These are phyloP conservation scores for Aphanomyces euteiches DNA, from an alignment of 352 stramenopile genomes.

Conservation along the genomic window DNA sequence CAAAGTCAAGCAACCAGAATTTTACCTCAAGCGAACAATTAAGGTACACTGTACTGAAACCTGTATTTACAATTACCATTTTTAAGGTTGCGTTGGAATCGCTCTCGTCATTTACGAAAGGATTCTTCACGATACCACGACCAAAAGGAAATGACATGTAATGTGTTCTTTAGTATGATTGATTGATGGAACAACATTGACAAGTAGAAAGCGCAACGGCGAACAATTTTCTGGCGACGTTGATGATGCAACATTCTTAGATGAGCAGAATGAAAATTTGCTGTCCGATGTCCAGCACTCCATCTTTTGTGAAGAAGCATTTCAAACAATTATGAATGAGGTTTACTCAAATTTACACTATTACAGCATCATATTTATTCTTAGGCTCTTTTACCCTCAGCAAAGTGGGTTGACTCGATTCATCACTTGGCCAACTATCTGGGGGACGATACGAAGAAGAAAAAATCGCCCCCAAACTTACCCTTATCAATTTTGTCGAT, in stretches of 20 bases:
- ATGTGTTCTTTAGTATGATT: not conserved
- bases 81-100: not conserved
- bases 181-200: not conserved
- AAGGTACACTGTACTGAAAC: constrained; percentile 41
- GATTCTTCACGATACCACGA: not conserved
- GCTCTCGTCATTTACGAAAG: constrained; percentile 6
- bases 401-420: constrained; percentile 25
- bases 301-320: constrained; percentile 82
- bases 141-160: not conserved
- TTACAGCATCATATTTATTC: not conserved
- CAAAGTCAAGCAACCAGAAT: constrained; percentile 68
- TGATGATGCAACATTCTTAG: constrained; percentile 55
- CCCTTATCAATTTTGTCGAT: constrained; percentile 24
- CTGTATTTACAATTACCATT: not conserved
- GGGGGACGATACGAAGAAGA: not conserved
- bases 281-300: constrained; percentile 81
- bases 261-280: constrained; percentile 66
- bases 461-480: not conserved
- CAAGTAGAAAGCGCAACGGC: not conserved
- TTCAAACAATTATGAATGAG: constrained; percentile 80
- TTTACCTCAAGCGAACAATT: constrained; percentile 71
- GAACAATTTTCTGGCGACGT: constrained; percentile 7
- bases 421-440: constrained; percentile 23
- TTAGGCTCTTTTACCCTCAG: constrained; percentile 23
- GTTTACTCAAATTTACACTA: constrained; percentile 17